phyloP scores from a whole-genome alignment of 805 yeast genomes.

The Zygotorulaspora sp. region DNA sequence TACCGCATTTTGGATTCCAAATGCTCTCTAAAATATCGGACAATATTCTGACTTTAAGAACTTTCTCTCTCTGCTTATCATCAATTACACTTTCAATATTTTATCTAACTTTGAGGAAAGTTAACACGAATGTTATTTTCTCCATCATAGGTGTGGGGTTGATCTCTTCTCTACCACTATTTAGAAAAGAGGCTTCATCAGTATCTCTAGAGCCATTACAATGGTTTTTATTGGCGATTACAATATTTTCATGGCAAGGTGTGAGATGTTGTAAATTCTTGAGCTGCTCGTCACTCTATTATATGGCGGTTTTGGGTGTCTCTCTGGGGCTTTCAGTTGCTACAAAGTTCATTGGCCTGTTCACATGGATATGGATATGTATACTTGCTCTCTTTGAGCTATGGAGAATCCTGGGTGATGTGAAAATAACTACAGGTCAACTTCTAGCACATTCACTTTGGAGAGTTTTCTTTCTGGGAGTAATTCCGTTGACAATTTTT shows the following conservation, averaged over 20 bases:
- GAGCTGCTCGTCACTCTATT: conserved; percentile 48
- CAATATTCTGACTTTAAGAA: conserved; percentile 11
- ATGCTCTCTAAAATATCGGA: conserved; percentile 16
- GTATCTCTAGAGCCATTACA: conserved; percentile 39
- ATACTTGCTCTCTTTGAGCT: conserved; percentile 44
- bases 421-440: conserved; percentile 39
- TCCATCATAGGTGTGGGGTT: conserved; percentile 35
- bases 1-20: conserved; percentile 27
- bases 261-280: conserved; percentile 46
- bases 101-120: conserved; percentile 22
- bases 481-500: conserved; percentile 58
- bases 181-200: conserved; percentile 13
- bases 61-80: conserved; percentile 11
- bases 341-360: conserved; percentile 67
- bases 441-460: conserved; percentile 40
- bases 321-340: conserved; percentile 54
- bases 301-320: conserved; percentile 46
- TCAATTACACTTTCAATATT: conserved; percentile 15
- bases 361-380: conserved; percentile 63
- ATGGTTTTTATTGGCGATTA: conserved; percentile 43
- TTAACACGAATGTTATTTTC: conserved; percentile 40
- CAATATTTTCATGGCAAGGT: conserved; percentile 49
- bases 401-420: conserved; percentile 72
- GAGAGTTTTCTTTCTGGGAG: conserved; percentile 42
- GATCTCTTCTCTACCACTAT: conserved; percentile 19